These are phyloP conservation scores for Colletotrichum sp. DNA, from an alignment of 2,329 filamentous ascomycete species.

Conservation along the genomic window DNA sequence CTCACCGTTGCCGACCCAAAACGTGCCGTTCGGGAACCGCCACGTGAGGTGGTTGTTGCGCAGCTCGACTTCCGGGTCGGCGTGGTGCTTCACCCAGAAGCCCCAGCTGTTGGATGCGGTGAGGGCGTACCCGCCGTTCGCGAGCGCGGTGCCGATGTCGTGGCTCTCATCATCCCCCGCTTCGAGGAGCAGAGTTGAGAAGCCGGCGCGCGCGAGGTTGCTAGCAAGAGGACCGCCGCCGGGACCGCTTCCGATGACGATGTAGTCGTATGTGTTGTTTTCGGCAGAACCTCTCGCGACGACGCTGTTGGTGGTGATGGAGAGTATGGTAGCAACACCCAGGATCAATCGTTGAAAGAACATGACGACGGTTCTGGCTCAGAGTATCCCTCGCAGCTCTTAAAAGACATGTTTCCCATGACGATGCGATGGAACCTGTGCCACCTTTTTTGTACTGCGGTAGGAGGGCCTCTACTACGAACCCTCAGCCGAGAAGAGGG, in stretches of 20 bases:
- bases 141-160: not conserved
- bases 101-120: slow-evolving; percentile 6
- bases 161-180: slow-evolving; percentile 48
- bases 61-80: not conserved
- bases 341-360: not conserved
- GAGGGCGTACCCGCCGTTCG: slow-evolving; percentile 20
- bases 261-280: slow-evolving; percentile 53
- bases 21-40: slow-evolving; percentile 35
- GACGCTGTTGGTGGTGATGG: not conserved
- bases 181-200: slow-evolving; percentile 61
- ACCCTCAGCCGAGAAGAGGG: not conserved
- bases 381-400: not conserved
- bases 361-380: not conserved
- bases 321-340: not conserved
- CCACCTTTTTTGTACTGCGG: not conserved
- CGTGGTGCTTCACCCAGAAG: not conserved
- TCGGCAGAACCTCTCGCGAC: not conserved
- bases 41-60: slow-evolving; percentile 41
- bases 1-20: slow-evolving; percentile 26
- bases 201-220: slow-evolving; percentile 58
- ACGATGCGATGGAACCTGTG: not conserved
- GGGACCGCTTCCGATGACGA: slow-evolving; percentile 61
- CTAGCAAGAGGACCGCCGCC: slow-evolving; percentile 60
- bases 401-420: fast-evolving
- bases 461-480: not conserved